These are phyloP conservation scores for Prototheca wickerhamii DNA, from an alignment of 163 green algal species.

Conservation along the genomic window DNA sequence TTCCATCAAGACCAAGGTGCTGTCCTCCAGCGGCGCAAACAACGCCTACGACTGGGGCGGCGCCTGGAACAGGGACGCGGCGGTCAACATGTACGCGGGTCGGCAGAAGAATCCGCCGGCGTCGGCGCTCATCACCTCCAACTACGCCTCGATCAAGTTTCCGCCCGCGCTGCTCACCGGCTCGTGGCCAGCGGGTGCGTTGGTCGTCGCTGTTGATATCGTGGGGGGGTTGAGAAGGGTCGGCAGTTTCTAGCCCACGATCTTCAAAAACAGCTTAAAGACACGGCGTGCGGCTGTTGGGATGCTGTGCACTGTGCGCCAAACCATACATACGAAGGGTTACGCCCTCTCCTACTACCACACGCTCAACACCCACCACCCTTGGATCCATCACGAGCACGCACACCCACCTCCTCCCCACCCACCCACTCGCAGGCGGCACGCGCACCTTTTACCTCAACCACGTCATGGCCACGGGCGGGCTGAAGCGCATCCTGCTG, in stretches of 20 bases:
- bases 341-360: too few relatives aligned
- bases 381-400: too few relatives aligned
- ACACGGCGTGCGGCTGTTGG: too few relatives aligned
- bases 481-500: neutral
- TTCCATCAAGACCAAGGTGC: neutral
- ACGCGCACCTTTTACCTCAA: neutral
- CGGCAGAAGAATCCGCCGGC: neutral
- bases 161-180: neutral
- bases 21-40: neutral
- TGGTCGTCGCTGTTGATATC: neutral
- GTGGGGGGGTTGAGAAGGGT: neutral
- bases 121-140: neutral
- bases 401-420: too few relatives aligned
- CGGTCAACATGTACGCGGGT: neutral
- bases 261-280: too few relatives aligned
- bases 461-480: neutral
- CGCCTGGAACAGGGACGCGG: neutral
- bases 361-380: too few relatives aligned
- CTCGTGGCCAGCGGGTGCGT: neutral
- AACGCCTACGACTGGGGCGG: neutral
- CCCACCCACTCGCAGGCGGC: neutral
- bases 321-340: too few relatives aligned
- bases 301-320: too few relatives aligned
- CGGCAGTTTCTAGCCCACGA: too few relatives aligned
- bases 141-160: neutral